phyloP scores from a whole-genome alignment of 1,139 yeast species.

The Lodderomyces parapsilosis region DNA sequence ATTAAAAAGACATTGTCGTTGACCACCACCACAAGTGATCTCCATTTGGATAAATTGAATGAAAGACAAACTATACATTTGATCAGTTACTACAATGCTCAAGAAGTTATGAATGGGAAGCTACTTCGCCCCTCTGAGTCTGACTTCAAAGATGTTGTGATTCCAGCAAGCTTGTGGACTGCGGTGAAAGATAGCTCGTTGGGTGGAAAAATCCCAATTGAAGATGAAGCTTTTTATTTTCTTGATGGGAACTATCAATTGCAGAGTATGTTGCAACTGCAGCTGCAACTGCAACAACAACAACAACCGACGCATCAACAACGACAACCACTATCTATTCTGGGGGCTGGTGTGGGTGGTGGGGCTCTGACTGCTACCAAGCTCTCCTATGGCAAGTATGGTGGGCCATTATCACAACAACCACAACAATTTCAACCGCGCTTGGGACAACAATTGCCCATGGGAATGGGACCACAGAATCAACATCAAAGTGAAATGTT shows the following conservation, averaged over 20 bases:
- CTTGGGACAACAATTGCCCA: slow-evolving; percentile 9
- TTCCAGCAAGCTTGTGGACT: slow-evolving; percentile 60
- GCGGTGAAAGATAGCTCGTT: slow-evolving; percentile 61
- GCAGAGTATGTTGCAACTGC: slow-evolving; percentile 38
- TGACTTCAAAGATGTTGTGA: slow-evolving; percentile 48
- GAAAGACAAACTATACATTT: slow-evolving; percentile 62
- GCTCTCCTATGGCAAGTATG: slow-evolving; percentile 1
- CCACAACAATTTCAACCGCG: slow-evolving; percentile 6
- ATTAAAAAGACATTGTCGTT: slow-evolving; percentile 81
- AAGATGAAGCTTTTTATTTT: slow-evolving; percentile 53
- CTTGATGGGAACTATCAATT: slow-evolving; percentile 48
- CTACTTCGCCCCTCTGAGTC: slow-evolving; percentile 61
- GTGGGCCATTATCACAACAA: background rate
- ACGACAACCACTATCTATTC: slow-evolving; percentile 5
- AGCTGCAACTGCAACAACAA: slow-evolving; percentile 23
- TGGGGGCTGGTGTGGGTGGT: background rate
- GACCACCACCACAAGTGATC: slow-evolving; percentile 37
- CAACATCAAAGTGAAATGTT: slow-evolving; percentile 1
- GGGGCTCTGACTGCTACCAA: background rate
- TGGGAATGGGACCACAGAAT: background rate
- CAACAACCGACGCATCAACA: slow-evolving; percentile 7
- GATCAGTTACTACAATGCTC: slow-evolving; percentile 73
- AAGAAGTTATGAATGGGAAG: slow-evolving; percentile 62
- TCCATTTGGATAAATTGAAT: slow-evolving; percentile 25
- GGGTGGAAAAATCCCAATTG: slow-evolving; percentile 55